Percentiles rank a stretch among this genome's conserved stretches.
Conservation (phyloP, 441 rosid genomes). For the Mallotus repandus region DNA sequence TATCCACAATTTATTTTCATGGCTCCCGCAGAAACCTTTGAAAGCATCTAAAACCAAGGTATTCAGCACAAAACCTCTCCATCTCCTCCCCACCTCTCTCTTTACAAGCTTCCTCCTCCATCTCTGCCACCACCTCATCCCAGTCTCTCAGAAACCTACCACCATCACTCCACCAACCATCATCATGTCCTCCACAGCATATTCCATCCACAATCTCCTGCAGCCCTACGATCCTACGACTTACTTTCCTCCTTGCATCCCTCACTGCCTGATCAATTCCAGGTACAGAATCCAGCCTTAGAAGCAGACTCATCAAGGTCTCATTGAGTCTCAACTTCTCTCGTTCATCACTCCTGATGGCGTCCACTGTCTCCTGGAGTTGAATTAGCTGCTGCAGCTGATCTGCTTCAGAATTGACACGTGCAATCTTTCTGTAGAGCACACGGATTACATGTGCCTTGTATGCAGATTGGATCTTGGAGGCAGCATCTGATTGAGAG, state of each 20-base stretch:
- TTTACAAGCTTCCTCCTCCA: conserved; percentile 60
- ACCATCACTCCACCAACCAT: neutral
- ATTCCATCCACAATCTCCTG: conserved; percentile 73
- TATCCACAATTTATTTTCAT: neutral
- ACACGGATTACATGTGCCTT: conserved; percentile 51
- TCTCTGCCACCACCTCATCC: conserved; percentile 52
- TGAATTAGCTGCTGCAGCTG: conserved; percentile 60
- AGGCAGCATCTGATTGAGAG: conserved; percentile 43
- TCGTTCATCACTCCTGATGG: conserved; percentile 51
- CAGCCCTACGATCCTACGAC: conserved; percentile 70
- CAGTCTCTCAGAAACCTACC: conserved; percentile 33
- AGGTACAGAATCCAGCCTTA: conserved; percentile 75
- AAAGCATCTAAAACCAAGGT: conserved; percentile 82
- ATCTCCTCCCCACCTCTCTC: conserved; percentile 79
- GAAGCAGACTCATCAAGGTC: conserved; percentile 65
- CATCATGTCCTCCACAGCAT: conserved; percentile 30
- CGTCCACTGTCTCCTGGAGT: conserved; percentile 75
- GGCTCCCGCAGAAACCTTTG: conserved; percentile 66
- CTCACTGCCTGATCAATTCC: conserved; percentile 63
- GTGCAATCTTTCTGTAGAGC: conserved; percentile 49
- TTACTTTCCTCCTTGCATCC: conserved; percentile 80
- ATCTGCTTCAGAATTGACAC: conserved; percentile 55
- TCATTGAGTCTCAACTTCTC: conserved; percentile 79
- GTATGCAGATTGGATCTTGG: conserved; percentile 68
- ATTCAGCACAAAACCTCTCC: conserved; percentile 79